These are phyloP conservation scores for Leptographium wingfieldii DNA, from an alignment of 2,329 filamentous ascomycete species.

Conservation along the genomic window DNA sequence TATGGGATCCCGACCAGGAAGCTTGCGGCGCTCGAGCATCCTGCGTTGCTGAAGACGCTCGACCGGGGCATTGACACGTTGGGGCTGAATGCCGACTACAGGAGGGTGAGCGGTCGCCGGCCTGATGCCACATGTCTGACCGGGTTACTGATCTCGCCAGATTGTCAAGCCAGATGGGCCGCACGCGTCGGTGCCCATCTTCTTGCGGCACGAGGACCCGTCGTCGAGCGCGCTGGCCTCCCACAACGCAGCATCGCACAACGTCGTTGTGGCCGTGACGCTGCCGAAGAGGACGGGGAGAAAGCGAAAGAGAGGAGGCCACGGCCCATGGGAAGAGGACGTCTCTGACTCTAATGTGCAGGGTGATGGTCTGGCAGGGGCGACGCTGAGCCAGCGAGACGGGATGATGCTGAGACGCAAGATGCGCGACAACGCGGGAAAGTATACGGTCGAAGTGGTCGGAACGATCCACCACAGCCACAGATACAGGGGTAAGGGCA, in stretches of 20 bases:
- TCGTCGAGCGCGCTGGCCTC: constrained; percentile 69
- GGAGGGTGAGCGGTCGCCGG: constrained; percentile 18
- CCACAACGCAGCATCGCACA: constrained; percentile 62
- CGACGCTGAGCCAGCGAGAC: constrained; percentile 26
- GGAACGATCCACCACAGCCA: constrained; percentile 69
- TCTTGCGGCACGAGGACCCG: constrained; percentile 67
- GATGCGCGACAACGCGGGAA: constrained; percentile 56
- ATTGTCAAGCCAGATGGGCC: constrained; percentile 30
- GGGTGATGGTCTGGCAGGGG: not conserved
- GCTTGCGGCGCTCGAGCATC: constrained; percentile 31
- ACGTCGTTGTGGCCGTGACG: constrained; percentile 74
- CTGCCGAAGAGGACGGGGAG: constrained; percentile 78
- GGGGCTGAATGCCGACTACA: constrained; percentile 24
- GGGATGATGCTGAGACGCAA: constrained; percentile 45
- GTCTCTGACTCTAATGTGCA: too few relatives aligned
- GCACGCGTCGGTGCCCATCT: constrained; percentile 49
- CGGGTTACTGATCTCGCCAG: constrained; percentile 16
- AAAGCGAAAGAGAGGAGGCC: constrained; percentile 68
- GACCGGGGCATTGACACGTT: constrained; percentile 29
- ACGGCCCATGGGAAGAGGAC: constrained; percentile 44
- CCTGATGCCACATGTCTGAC: not conserved
- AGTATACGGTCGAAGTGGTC: constrained; percentile 56
- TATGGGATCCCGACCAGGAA: constrained; percentile 24
- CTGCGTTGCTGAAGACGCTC: constrained; percentile 26
- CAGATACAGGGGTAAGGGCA: constrained; percentile 56